phyloP scores from a whole-genome alignment of 805 yeast genomes.

The Suhomyces vadensis region DNA sequence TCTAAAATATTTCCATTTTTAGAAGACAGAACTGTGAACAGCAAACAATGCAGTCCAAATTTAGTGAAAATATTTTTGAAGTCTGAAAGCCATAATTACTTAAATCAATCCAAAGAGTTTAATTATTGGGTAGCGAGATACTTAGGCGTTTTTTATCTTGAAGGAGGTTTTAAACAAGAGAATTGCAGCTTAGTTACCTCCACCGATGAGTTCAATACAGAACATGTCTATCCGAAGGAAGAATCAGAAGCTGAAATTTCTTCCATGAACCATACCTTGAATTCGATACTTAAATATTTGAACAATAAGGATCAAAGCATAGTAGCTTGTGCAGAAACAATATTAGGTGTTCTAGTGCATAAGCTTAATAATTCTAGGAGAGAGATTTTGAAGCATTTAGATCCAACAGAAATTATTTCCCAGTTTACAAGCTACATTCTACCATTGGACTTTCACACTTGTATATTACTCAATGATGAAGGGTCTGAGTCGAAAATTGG shows the following conservation, averaged over 20 bases:
- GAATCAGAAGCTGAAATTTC: background rate
- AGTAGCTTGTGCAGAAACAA: conserved; percentile 35
- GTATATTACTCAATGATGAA: conserved; percentile 30
- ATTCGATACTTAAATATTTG: conserved; percentile 20
- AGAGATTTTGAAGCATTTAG: conserved; percentile 22
- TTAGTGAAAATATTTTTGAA: conserved; percentile 10
- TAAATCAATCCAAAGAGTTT: conserved; percentile 15
- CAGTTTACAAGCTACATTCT: conserved; percentile 20
- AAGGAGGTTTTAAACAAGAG: conserved; percentile 18
- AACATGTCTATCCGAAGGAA: background rate
- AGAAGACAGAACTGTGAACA: conserved; percentile 2
- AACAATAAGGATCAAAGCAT: conserved; percentile 18
- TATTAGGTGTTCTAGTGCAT: conserved; percentile 41
- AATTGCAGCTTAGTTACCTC: conserved; percentile 4
- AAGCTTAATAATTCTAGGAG: conserved; percentile 19
- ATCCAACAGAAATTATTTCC: conserved; percentile 20
- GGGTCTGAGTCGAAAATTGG: conserved; percentile 14
- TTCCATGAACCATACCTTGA: conserved; percentile 27
- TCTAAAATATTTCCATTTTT: conserved; percentile 10
- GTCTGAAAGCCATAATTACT: background rate
- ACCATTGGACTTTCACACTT: conserved; percentile 37
- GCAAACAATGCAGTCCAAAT: background rate
- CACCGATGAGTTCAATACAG: background rate
- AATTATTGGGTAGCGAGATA: conserved; percentile 26
- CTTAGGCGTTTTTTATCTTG: conserved; percentile 22